Evolutionary conservation across 1,284 basidiomycete species (phyloP), one percentile per base, ranked within the genome.

Genomic region (Trichosporon faecale): DNA sequence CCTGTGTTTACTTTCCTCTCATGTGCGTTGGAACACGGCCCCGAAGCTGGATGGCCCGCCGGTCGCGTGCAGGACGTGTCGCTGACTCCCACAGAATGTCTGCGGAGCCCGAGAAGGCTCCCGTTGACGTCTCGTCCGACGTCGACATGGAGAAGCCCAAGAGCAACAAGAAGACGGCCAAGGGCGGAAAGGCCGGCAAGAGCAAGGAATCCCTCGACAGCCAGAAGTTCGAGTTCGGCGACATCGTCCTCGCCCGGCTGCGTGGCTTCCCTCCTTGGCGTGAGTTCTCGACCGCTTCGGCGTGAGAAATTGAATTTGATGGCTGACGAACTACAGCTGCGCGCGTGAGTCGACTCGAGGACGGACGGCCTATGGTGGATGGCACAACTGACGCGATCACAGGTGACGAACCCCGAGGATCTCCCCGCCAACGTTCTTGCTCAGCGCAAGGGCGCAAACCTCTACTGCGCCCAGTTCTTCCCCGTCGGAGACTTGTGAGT

Each of bases 231-330:
- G 84, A 86, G 44, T 76, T 86, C 68, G 87, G 91, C 79, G 94
- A 97, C 81, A 87, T 94, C 76, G 94, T 98, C 37, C 88, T 98
- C 71, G 94, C 89, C 49, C 95, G 97, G 86, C 86, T 99, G 79
- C 92, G 92, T 85, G 95, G 96, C 16, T 98, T 88, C 85, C 94
- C 96, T 14, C 88, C 91, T 33, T 98, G 95, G 95, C 83, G 83
- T 84, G 76, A 83, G 83, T 81, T 1, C 2, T 25, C 46, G 40
- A 44, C 0, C 2, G 35, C 46, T n/a, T 21, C 35, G 23, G 61
- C 35, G n/a, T 31, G 21, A 25, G 14, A 18, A 9, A 44, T 2
- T 27, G 18, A n/a, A 5, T n/a, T 5, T 7, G 33, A 35, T 63
- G 55, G 29, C 72, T 73, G 57, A 71, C 70, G 49, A 25, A 23